phyloP scores from a whole-genome alignment of 257 asterid genomes.

The Nicotiana noctiflora region DNA sequence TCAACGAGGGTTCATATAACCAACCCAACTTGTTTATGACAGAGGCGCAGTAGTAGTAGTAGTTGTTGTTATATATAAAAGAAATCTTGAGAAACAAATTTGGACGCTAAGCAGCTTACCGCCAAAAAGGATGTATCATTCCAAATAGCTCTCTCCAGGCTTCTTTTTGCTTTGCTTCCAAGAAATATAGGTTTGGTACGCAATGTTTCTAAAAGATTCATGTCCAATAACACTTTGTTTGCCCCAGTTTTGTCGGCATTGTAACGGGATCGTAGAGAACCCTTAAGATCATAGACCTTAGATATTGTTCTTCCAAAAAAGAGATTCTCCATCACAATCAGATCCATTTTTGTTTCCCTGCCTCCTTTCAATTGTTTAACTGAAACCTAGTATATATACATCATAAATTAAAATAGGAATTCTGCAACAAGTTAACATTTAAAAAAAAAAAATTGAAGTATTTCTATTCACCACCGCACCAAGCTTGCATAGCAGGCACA shows the following conservation, averaged over 20 bases:
- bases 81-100: not conserved
- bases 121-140: slow-evolving; percentile 90
- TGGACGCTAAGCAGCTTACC: slow-evolving; percentile 32
- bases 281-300: slow-evolving; percentile 81
- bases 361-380: slow-evolving; percentile 64
- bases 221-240: slow-evolving; percentile 73
- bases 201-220: slow-evolving; percentile 74
- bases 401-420: not conserved
- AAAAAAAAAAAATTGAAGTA: not conserved
- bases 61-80: not conserved
- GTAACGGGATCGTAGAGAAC: slow-evolving; percentile 73
- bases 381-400: slow-evolving; percentile 37
- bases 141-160: slow-evolving; percentile 92
- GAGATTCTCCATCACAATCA: slow-evolving; percentile 98
- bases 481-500: not conserved
- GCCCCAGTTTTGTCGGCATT: slow-evolving; percentile 55
- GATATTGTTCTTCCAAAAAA: slow-evolving; percentile 67
- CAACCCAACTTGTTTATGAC: not conserved
- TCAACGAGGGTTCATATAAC: not conserved
- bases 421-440: not conserved
- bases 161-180: slow-evolving; percentile 83
- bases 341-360: slow-evolving; percentile 83
- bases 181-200: slow-evolving; percentile 78
- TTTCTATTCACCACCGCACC: not conserved
- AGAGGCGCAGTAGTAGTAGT: not conserved